Evolutionary conservation across 1,284 basidiomycete species (phyloP), one percentile per base, ranked within the genome.

Genomic region (Volvariella surrecta): DNA sequence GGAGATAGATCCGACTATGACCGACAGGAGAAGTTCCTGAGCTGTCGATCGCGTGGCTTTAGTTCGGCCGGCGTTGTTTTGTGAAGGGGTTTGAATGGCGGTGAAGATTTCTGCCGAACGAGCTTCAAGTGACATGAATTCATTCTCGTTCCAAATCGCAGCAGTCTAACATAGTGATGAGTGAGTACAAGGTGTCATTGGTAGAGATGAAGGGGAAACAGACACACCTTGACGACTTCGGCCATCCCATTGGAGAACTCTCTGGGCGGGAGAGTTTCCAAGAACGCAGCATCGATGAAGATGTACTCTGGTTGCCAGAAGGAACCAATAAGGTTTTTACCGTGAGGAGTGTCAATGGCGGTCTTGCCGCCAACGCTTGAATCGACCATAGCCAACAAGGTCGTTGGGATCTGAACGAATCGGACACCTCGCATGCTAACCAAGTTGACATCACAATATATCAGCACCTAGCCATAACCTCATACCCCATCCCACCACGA

Each of bases 201-300:
- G 44, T 7, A 37, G 30, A 40, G 13, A 40, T 15, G 47, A 43
- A 11, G 28, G 16, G 44, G 34, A 35, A 28, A 45, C 13, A 40
- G 11, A 61, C 68, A 52, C 47, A 89, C 91, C 77, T 98, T 99
- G 63, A 99, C 82, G 3, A 98, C 89, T 63, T 99, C 95, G 1
- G 96, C 94, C 90, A 99, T 97, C 38, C 95, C 95, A 58, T 99
- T 99, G 35, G 90, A 89, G 53, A 98, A 94, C 62, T 99, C 96
- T 48, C 96, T 75, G 35, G 82, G 67, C 0, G 94, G 94, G 3
- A 99, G 82, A 1, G 92, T 95, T 54, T 92, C 89, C 48, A 99
- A 78, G 72, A 96, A 96, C 0, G 93, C 86, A 13, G 91, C 86
- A 62, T 99, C 96, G 54, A 98, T 96, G 65, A 99, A 99, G 60